Evolutionary conservation across 2,329 filamentous ascomycete species (phyloP), one percentile per base, ranked within the genome.

Genomic region (Hansfordia pulvinata): DNA sequence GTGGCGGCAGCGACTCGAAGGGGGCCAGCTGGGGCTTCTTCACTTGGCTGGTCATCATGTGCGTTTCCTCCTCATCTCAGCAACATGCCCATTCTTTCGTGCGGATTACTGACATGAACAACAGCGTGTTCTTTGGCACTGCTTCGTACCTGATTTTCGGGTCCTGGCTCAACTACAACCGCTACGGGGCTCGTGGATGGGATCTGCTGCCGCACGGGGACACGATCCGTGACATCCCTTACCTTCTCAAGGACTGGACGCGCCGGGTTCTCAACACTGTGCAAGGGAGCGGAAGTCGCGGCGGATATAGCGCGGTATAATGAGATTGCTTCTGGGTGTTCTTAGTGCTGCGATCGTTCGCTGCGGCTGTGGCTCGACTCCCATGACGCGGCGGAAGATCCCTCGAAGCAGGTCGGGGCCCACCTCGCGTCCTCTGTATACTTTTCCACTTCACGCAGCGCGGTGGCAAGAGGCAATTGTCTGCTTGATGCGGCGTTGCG

Each of bases 151-250:
- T 98, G 38, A 93, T 96, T 50, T 96, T 96, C 47, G 86, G 88
- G 37, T 93, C 86, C 12, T 98, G 90, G 90, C 75, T 96, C 50
- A 96, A 96, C 62, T 96, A 96, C 66, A 94, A 85, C 60, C 81
- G 86, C 35, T 93, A 93, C 53, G 88, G 88, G 25, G 86, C 88
- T 27, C 70, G 88, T 23, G 90, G 90, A 30, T 96, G 86, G 86
- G 90, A 96, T 44, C 66, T 94, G 11, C 63, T 96, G 11, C 90
- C 90, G 10, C 88, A 96, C 49, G 81, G 81, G 37, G 90, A 98
- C 52, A 80, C 82, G 1, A 79, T 96, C 41, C 76, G 88, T 36
- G 90, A 98, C 46, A 58, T 94, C 12, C 90, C 90, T 3, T 96
- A 94, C 48, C 66, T 96, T 28, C 55, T 93, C 36, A 86, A 88